These are phyloP conservation scores for Cairneyella variabilis DNA, from an alignment of 495 filamentous ascomycete genomes.

Conservation along the genomic window DNA sequence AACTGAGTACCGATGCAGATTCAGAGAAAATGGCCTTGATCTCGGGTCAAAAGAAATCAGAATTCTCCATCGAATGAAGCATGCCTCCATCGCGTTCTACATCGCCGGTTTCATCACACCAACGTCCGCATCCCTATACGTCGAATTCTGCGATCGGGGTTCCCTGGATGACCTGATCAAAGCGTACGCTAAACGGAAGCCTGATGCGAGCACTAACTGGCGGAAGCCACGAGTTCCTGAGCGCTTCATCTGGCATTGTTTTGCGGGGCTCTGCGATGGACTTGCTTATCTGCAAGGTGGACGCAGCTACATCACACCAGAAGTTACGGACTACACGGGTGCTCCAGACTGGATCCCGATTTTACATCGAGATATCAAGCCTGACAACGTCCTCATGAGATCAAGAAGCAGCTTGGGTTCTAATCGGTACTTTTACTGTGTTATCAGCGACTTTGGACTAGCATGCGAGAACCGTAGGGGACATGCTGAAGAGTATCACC, in stretches of 20 bases:
- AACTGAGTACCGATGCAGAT: too few relatives aligned
- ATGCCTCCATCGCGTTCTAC: conserved; percentile 19
- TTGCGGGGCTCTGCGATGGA: conserved; percentile 27
- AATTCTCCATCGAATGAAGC: conserved; percentile 20
- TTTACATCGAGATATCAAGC: conserved; percentile 30
- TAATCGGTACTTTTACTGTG: conserved; percentile 22
- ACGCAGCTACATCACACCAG: background rate
- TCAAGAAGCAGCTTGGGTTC: conserved; percentile 8
- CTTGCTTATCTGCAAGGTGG: conserved; percentile 28
- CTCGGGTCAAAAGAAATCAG: conserved; percentile 17
- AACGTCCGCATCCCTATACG: conserved; percentile 15
- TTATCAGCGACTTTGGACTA: conserved; percentile 33
- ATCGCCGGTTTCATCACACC: conserved; percentile 11
- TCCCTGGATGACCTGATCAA: conserved; percentile 18
- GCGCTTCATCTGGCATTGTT: conserved; percentile 31
- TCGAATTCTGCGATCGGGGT: conserved; percentile 29
- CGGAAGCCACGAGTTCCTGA: conserved; percentile 16
- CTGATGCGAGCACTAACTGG: background rate
- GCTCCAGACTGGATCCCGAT: conserved; percentile 21
- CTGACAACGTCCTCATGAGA: conserved; percentile 29
- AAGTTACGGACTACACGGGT: background rate
- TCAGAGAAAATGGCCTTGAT: too few relatives aligned
- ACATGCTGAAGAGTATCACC: conserved; percentile 2
- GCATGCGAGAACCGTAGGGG: conserved; percentile 16
- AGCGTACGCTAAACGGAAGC: background rate